Conservation (phyloP, 1,139 yeast species). For the Petasospora fabianii region DNA sequence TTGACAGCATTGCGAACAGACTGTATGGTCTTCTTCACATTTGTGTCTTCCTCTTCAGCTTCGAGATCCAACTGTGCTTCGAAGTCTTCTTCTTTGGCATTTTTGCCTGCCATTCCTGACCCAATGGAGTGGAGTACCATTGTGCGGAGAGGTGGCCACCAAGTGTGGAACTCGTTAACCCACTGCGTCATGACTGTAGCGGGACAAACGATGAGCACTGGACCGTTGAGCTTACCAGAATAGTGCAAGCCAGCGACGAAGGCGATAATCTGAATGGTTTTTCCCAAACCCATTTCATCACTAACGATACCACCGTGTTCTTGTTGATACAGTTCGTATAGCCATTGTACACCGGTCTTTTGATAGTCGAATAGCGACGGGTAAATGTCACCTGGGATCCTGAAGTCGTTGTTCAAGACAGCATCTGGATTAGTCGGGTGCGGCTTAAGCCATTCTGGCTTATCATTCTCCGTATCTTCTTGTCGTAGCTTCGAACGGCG, state of each 20-base stretch:
- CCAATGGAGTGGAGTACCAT: slow-evolving; percentile 91
- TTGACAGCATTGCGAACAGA: slow-evolving; percentile 28
- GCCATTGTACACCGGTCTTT: slow-evolving; percentile 84
- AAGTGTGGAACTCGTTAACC: slow-evolving; percentile 91
- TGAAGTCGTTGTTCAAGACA: slow-evolving; percentile 60
- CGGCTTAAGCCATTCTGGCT: slow-evolving; percentile 57
- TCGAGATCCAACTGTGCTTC: slow-evolving; percentile 47
- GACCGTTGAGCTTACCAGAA: slow-evolving; percentile 69
- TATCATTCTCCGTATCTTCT: slow-evolving; percentile 26
- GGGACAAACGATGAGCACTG: slow-evolving; percentile 87
- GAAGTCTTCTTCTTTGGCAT: slow-evolving; percentile 41
- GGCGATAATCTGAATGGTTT: slow-evolving; percentile 87
- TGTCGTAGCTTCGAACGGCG: slow-evolving; percentile 38
- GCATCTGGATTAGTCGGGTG: slow-evolving; percentile 82
- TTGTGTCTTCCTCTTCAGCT: slow-evolving; percentile 40
- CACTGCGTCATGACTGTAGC: slow-evolving; percentile 95
- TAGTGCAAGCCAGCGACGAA: slow-evolving; percentile 89
- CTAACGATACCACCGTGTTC: slow-evolving; percentile 93
- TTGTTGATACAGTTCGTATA: slow-evolving; percentile 77
- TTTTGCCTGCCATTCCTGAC: slow-evolving; percentile 62
- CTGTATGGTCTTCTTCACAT: slow-evolving; percentile 27
- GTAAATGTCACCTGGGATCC: slow-evolving; percentile 86
- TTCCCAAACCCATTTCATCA: slow-evolving; percentile 97
- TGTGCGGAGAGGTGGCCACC: slow-evolving; percentile 97
- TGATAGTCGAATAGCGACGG: slow-evolving; percentile 88